Evolutionary conservation across 139 green algal species (phyloP), one percentile per base, ranked within the genome.

Genomic region (Medakamo hakoo): DNA sequence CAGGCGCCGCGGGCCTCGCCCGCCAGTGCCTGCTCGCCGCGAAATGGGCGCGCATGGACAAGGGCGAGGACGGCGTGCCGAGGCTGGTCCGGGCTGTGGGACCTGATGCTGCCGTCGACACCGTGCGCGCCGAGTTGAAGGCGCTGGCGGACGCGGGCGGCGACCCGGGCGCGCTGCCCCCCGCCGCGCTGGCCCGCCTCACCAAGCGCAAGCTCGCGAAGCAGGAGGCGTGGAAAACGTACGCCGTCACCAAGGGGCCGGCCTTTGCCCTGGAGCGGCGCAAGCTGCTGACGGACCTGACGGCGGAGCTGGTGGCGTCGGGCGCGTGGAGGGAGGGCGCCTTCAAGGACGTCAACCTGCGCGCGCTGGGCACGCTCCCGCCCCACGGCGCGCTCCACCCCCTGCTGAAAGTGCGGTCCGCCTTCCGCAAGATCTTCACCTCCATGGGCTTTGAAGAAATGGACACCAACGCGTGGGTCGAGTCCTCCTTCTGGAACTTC

Each of bases 321-420:
- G 92, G 88, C 27, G 82, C 83, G 2, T 98, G 90, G 90, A 80
- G 79, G 60, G 75, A 74, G 0, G 60, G 77, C 52, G 71, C 84
- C 23, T 99, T 98, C 86, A 99, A 99, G 80, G 69, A 79, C 3
- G 97, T 96, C 82, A 99, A 98, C 79, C 97, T 95, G 73, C 73
- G 90, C 55, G 89, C 92, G 1, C 67, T 95, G 27, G 90, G 88
- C 0, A 66, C 82, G 24, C 72, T 69, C 1, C 68, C 80, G 0
- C 21, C 65, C 0, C 80, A 87, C 3, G 93, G 93, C 22, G 73
- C 92, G 76, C 75, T 99, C 63, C 93, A 99, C 78, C 92, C 93
- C 9, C 83, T 99, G 62, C 78, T 99, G 29, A 99, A 99, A 86
- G 91, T 95, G 32, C 80, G 88, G 48, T 84, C 77, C 16, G 83